Evolutionary conservation across 2,329 filamentous ascomycete species (phyloP), one percentile per base, ranked within the genome.

Genomic region (Ceratocystis variospora): DNA sequence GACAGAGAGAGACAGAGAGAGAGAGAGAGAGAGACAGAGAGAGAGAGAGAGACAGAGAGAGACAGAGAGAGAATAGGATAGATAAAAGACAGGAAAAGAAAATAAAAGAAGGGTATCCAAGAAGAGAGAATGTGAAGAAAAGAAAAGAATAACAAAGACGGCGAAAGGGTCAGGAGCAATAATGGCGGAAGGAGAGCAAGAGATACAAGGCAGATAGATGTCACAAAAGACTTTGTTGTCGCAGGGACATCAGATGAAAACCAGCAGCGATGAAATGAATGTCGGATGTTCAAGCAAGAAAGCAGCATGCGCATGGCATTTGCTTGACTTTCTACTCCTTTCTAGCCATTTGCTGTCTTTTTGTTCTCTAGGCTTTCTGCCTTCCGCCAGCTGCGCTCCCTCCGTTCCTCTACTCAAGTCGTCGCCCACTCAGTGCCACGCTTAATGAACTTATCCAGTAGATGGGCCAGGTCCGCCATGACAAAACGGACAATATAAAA

Each of bases 381-480:
- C 46, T 22, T 48, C 45, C 45, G 46, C 6, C 46, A 12, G 12
- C 5, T 8, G 17, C 46, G 22, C 22, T 22, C 17, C 46, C 1
- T 25, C 48, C 10, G 46, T 25, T 25, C 22, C 44, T 55, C 41
- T 65, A 5, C 68, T 74, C 70, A 76, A 68, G 73, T 71, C 17
- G 80, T 71, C 67, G 96, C 91, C 93, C 93, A 99, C 79, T 99
- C 93, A 71, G 88, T 96, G 28, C 93, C 92, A 70, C 92, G 85
- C 80, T 99, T 99, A 74, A 99, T 87, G 73, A 94, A 97, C 75
- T 97, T 99, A 75, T 99, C 94, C 71, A 99, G 79, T 78, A 99
- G 80, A 73, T 94, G 75, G 48, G 86, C 83, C 68, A 99, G 78
- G 75, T 99, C 94, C 3, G 86, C 81, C 68, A 99, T 79, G n/a